phyloP scores from a whole-genome alignment of 2,329 filamentous ascomycete genomes.

The Penicillium sp. region DNA sequence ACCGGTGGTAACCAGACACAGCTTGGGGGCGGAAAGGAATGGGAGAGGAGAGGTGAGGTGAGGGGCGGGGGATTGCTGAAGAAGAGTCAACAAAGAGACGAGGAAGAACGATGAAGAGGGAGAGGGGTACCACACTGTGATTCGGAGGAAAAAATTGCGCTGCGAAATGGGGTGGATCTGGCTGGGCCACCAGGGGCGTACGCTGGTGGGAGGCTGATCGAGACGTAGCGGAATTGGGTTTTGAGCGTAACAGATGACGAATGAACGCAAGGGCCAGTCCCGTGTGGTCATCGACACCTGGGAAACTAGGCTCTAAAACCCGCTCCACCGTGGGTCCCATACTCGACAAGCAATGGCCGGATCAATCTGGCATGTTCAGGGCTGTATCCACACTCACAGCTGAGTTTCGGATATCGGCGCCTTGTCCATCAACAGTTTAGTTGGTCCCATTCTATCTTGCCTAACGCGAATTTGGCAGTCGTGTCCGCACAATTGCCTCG shows the following conservation, averaged over 20 bases:
- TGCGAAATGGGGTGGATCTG: not conserved
- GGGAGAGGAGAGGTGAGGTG: not conserved
- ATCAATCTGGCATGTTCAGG: not conserved
- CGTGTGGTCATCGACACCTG: constrained; percentile 11
- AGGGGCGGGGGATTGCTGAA: not conserved
- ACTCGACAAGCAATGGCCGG: not conserved
- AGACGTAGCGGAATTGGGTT: constrained; percentile 14
- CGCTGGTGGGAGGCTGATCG: constrained; percentile 1
- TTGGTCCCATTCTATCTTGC: not conserved
- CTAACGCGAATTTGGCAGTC: not conserved
- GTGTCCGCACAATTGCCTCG: not conserved
- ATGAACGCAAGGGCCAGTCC: constrained; percentile 7
- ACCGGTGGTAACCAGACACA: constrained; percentile 3
- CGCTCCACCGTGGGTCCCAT: constrained; percentile 1
- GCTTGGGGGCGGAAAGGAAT: not conserved
- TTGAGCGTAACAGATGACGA: constrained; percentile 6
- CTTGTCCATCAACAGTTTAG: not conserved
- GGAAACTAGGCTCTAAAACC: not conserved
- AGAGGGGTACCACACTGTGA: not conserved
- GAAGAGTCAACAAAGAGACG: not conserved
- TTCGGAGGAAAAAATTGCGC: not conserved
- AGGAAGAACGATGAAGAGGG: not conserved
- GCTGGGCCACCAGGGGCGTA: not conserved
- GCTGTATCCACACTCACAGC: not conserved
- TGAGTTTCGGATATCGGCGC: not conserved